phyloP scores from a whole-genome alignment of 1,284 basidiomycete species.

The Tylopilus sp. region DNA sequence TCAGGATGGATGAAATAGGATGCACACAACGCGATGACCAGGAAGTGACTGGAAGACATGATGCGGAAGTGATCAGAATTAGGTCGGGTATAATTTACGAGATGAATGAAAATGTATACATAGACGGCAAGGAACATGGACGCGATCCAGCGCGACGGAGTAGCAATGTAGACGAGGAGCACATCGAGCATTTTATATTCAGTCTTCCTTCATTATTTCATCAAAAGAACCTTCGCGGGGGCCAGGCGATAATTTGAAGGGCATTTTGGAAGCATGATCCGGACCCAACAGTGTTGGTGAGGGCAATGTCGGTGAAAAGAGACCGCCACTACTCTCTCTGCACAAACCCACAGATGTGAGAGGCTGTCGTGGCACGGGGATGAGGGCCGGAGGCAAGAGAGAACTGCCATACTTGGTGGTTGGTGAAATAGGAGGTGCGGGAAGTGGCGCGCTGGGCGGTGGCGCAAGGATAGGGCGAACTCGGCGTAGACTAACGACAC shows the following conservation, averaged over 20 bases:
- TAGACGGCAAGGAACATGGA: background rate
- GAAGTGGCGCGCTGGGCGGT: constrained; percentile 37
- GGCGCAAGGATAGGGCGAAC: constrained; percentile 29
- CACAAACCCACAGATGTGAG: constrained; percentile 18
- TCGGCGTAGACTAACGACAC: constrained; percentile 32
- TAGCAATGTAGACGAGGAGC: constrained; percentile 3
- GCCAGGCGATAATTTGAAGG: constrained; percentile 11
- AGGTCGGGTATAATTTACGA: constrained; percentile 17
- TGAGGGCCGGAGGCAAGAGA: constrained; percentile 19
- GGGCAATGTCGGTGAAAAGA: constrained; percentile 1
- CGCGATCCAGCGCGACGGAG: constrained; percentile 17
- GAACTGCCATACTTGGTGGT: constrained; percentile 14
- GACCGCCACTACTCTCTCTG: constrained; percentile 11
- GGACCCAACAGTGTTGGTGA: constrained; percentile 12
- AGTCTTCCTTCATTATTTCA: constrained; percentile 30
- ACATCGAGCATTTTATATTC: constrained; percentile 13
- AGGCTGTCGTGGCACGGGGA: constrained; percentile 22
- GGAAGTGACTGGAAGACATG: background rate
- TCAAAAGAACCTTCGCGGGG: constrained; percentile 9
- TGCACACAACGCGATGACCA: background rate
- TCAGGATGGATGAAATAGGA: background rate
- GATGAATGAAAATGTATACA: constrained; percentile 3
- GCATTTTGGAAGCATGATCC: constrained; percentile 10
- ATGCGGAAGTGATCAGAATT: constrained; percentile 12
- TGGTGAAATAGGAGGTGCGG: constrained; percentile 30